These are phyloP conservation scores for Ustilago sp. DNA, from an alignment of 1,284 basidiomycete species.

Conservation along the genomic window DNA sequence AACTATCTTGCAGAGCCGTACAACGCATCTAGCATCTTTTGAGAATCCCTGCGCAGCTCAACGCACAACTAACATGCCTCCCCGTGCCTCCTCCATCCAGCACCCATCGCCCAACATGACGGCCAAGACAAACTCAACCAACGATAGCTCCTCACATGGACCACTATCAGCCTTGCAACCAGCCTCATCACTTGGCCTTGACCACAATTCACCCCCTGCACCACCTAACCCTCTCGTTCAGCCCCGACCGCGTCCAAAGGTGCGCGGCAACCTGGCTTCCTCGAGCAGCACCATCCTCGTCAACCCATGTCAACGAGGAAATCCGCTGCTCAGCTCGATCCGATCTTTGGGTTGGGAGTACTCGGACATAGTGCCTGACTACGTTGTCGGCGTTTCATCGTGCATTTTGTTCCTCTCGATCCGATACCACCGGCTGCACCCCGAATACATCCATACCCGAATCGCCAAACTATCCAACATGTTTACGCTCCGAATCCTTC, in stretches of 20 bases:
- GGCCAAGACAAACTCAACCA: background rate
- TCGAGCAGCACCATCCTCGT: conserved; percentile 61
- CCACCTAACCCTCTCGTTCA: conserved; percentile 17
- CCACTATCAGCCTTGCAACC: conserved; percentile 50
- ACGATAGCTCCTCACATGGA: conserved; percentile 6
- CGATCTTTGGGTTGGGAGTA: conserved; percentile 92
- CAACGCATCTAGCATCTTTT: too few relatives aligned
- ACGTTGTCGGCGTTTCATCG: conserved; percentile 62
- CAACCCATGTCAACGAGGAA: conserved; percentile 77
- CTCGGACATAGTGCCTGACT: conserved; percentile 88
- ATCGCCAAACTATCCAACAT: conserved; percentile 85
- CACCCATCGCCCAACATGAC: background rate
- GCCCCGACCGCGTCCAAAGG: conserved; percentile 49
- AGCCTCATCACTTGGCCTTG: conserved; percentile 33
- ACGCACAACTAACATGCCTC: too few relatives aligned
- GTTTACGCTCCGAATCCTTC: conserved; percentile 86
- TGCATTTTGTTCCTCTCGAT: conserved; percentile 75
- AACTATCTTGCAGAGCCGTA: too few relatives aligned
- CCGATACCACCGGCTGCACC: conserved; percentile 94
- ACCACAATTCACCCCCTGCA: conserved; percentile 9
- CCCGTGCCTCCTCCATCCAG: background rate
- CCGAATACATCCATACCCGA: conserved; percentile 92
- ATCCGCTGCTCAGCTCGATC: conserved; percentile 86
- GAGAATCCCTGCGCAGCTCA: too few relatives aligned
- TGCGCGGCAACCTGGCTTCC: conserved; percentile 53